phyloP scores from a whole-genome alignment of 1,139 yeast genomes.

The Debaryomyces subglobosus region DNA sequence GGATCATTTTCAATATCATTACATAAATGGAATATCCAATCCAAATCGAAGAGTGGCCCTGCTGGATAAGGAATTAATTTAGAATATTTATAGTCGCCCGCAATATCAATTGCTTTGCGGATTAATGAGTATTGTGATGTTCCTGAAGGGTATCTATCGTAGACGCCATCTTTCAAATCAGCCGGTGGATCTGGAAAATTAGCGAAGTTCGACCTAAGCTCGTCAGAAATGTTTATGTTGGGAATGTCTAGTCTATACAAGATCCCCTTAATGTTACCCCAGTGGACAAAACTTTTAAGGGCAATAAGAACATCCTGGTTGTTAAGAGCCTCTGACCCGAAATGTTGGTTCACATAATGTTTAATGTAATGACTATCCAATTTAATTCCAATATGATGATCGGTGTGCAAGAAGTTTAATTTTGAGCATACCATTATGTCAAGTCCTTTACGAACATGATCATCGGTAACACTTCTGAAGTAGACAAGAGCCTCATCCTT shows the following conservation, averaged over 20 bases:
- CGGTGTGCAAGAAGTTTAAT: constrained; percentile 58
- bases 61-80: constrained; percentile 28
- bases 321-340: constrained; percentile 44
- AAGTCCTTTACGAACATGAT: constrained; percentile 47
- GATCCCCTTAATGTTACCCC: constrained; percentile 58
- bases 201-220: constrained; percentile 33
- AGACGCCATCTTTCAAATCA: constrained; percentile 44
- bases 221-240: constrained; percentile 35
- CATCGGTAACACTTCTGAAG: constrained; percentile 23
- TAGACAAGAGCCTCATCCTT: constrained; percentile 35
- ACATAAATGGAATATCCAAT: constrained; percentile 46
- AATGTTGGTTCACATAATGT: constrained; percentile 40
- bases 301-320: constrained; percentile 51
- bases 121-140: constrained; percentile 52
- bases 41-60: constrained; percentile 26
- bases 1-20: constrained; percentile 52
- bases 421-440: constrained; percentile 50
- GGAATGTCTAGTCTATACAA: constrained; percentile 48
- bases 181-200: constrained; percentile 46
- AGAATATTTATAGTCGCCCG: constrained; percentile 28
- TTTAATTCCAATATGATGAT: constrained; percentile 56
- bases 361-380: constrained; percentile 51
- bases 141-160: constrained; percentile 56
- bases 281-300: constrained; percentile 56
- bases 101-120: constrained; percentile 41